Evolutionary conservation across 345 rosid genomes (phyloP).

Genomic region (Dovyalis caffra): DNA sequence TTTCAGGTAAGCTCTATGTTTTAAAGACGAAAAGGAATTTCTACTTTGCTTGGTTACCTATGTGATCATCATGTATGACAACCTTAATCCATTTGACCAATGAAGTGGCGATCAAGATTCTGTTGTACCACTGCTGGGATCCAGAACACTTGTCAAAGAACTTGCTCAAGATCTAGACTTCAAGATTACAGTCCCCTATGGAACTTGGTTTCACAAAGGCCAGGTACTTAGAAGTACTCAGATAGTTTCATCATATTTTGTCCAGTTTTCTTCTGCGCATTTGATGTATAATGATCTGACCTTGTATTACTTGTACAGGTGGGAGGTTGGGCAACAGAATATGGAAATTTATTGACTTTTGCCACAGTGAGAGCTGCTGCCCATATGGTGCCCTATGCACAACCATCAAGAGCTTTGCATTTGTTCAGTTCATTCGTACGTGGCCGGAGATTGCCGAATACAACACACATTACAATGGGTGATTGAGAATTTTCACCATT

Average conservation of each 20-base stretch:
- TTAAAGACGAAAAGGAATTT: not conserved
- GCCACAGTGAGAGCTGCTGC: slow-evolving; percentile 85
- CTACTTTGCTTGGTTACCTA: not conserved
- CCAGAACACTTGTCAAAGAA: slow-evolving; percentile 72
- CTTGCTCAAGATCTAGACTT: slow-evolving; percentile 70
- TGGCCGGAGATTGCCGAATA: slow-evolving; percentile 64
- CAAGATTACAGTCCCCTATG: slow-evolving; percentile 63
- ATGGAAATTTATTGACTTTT: slow-evolving; percentile 71
- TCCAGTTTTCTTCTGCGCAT: not conserved
- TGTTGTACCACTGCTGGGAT: slow-evolving; percentile 73
- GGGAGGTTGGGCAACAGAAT: slow-evolving; percentile 84
- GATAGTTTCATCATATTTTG: too few relatives aligned
- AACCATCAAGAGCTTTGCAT: slow-evolving; percentile 83
- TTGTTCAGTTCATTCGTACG: slow-evolving; percentile 65
- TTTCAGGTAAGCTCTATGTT: slow-evolving; percentile 50
- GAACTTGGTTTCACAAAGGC: slow-evolving; percentile 87
- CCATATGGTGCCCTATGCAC: slow-evolving; percentile 95
- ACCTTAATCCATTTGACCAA: not conserved
- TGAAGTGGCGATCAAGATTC: slow-evolving; percentile 88
- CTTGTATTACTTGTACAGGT: slow-evolving; percentile 40
- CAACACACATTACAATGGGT: slow-evolving; percentile 39
- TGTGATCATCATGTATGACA: not conserved
- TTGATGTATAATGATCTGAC: not conserved
- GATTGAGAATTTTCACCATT: slow-evolving; percentile 20
- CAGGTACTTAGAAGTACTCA: slow-evolving; percentile 48